Evolutionary conservation across 495 filamentous ascomycete genomes (phyloP), one percentile per base, ranked within the genome.

Genomic region (Schizothecium vesticola): DNA sequence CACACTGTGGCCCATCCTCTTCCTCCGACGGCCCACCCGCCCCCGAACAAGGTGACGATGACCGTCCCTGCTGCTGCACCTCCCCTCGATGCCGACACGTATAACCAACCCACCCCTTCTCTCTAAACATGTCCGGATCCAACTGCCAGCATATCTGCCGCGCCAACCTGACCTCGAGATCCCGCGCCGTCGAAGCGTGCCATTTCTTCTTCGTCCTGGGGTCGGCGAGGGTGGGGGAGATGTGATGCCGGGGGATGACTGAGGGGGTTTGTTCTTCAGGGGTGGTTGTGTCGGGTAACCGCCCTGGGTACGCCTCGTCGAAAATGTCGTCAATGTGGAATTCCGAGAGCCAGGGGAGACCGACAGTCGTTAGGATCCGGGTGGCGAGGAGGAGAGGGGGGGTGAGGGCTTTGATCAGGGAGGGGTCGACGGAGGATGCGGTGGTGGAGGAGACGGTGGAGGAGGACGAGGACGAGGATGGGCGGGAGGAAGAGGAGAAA

Each of bases 321-420:
- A 79, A 80, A 22, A 81, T 72, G 64, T 80, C 77, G 58, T 75
- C 72, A 23, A 75, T 70, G 23, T 73, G 72, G 63, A 81, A 80
- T 26, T 81, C 78, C 21, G 79, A 79, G 0, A 76, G 61, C 79
- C 79, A 81, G 8, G 72, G 74, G 3, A 80, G 65, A 1, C 77
- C 79, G 11, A 67, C 68, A 10, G 69, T 61, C 25, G 76, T 74
- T 11, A 81, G 71, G 56, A 81, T 73, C 19, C 73, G 73, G 63
- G 72, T 78, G 33, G 79, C 75, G 6, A 81, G 73, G 16, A 76
- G 67, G 9, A 79, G 69, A n/a, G 43, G 43, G 43, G 43, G 43
- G 19, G 43, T 51, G 43, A 51, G 16, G 19, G 43, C 43, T n/a
- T 1, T 8, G 43, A 51, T 51, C 16, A 51, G 43, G 43, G 43